Base-by-base conservation (phyloP, 2,329 filamentous ascomycete species). In the Scedosporium apiospermum region DNA sequence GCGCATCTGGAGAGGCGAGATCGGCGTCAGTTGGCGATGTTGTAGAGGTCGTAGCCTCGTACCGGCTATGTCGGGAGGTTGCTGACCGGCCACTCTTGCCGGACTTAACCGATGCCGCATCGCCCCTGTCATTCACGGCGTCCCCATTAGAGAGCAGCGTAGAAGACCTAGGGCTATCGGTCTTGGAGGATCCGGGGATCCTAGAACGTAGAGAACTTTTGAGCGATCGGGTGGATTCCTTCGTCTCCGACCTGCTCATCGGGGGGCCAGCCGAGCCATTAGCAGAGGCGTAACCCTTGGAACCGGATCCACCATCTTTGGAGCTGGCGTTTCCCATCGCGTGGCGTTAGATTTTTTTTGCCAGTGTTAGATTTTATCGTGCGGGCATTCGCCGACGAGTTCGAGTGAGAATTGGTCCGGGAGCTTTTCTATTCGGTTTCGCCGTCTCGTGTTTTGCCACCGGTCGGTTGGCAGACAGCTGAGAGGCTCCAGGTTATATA, bases 201-300 rank as follows among this genome's bases (percentile, higher is more conserved):
- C 97, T 97, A 65, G 91, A 96, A 65, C 91, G 85, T 68, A 98
- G 83, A 46, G 87, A 88, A 18, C 51, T 63, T 68, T 90, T 86
- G 74, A 97, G 87, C 4, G 93, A 97, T 67, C 92, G 89, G 38
- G 89, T 86, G 6, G 92, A 97, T 67, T 96, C 93, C 73, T 93
- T 93, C 30, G 93, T 98, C 72, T 98, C 93, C 63, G 92, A 91
- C 73, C 89, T 89, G 77, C 88, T 90, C 73, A 98, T 93, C 30
- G 93, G 96, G 30, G 93, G 93, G 74, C 95, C 96, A 34, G 91
- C 90, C 74, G 61, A 63, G 41, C 46, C 55, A 38, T 53, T 51
- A 9, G 26, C 21, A 55, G 67, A 62, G 26, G 68, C 71, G 49
- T 78, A 78, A 67, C 77, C 76, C 75, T 84, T 89, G 69, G 78